phyloP scores from a whole-genome alignment of 2,329 filamentous ascomycete genomes.

The Sporothrix brasiliensis region DNA sequence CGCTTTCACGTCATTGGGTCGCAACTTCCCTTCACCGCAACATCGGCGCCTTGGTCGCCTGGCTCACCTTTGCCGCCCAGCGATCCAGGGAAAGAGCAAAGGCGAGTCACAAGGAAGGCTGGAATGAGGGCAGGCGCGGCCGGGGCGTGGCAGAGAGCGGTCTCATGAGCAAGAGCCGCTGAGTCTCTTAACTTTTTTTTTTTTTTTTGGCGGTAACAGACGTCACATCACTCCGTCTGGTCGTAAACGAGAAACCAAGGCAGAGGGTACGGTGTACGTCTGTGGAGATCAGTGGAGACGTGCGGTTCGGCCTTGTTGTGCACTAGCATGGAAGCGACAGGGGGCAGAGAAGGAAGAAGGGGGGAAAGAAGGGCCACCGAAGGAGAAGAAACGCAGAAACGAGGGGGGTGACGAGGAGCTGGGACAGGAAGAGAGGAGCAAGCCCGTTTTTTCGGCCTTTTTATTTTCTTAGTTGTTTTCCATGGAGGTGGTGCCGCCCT shows the following conservation, averaged over 20 bases:
- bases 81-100: not conserved
- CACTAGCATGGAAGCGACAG: conserved; percentile 31
- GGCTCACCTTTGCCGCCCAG: conserved; percentile 18
- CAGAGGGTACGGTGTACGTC: conserved; percentile 25
- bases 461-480: not conserved
- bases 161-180: conserved; percentile 9
- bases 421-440: too few species aligned
- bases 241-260: not conserved
- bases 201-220: not conserved
- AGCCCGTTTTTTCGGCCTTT: conserved; percentile 19
- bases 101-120: conserved; percentile 16
- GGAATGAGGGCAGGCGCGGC: conserved; percentile 10
- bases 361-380: conserved; percentile 9
- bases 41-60: not conserved
- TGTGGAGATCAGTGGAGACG: conserved; percentile 34
- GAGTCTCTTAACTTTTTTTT: too few species aligned
- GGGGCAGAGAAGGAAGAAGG: conserved; percentile 19
- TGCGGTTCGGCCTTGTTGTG: conserved; percentile 24
- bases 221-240: conserved; percentile 18
- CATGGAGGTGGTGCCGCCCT: not conserved
- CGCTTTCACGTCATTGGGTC: conserved; percentile 21
- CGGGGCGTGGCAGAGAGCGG: not conserved
- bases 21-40: conserved; percentile 27
- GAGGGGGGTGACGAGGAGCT: conserved; percentile 33
- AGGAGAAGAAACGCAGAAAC: conserved; percentile 26